These are phyloP conservation scores for Neopestalotiopsis sp. DNA, from an alignment of 2,329 filamentous ascomycete genomes.

Conservation along the genomic window DNA sequence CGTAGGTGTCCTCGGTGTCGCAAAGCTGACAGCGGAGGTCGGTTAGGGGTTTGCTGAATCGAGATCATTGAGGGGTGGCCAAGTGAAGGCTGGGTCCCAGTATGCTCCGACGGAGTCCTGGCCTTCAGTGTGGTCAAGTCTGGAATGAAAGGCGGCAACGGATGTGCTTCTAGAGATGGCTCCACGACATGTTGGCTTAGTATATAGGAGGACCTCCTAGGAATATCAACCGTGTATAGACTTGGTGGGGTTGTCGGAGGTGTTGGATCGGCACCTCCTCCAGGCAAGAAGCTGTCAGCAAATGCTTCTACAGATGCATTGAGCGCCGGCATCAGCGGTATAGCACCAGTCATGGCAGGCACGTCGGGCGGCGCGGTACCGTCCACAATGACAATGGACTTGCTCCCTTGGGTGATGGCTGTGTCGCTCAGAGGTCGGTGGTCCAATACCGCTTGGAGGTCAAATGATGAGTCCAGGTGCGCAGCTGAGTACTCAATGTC, in stretches of 20 bases:
- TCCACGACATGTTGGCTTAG: constrained; percentile 51
- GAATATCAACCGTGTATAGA: constrained; percentile 43
- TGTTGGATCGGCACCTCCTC: constrained; percentile 56
- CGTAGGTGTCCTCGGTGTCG: constrained; percentile 43
- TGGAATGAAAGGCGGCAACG: constrained; percentile 53
- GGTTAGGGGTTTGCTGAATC: constrained; percentile 36
- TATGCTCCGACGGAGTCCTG: constrained; percentile 33
- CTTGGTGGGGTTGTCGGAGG: constrained; percentile 66
- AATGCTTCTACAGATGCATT: constrained; percentile 58
- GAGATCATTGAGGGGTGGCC: constrained; percentile 34
- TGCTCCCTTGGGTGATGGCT: constrained; percentile 78
- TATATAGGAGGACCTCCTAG: constrained; percentile 60
- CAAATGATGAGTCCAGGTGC: constrained; percentile 48
- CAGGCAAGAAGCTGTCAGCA: constrained; percentile 54
- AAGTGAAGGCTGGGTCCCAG: constrained; percentile 34
- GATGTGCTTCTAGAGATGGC: constrained; percentile 41
- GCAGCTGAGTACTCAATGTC: constrained; percentile 48
- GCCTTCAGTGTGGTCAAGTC: constrained; percentile 47
- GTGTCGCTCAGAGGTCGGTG: constrained; percentile 56
- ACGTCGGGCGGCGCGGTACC: constrained; percentile 59
- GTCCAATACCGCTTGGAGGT: constrained; percentile 37
- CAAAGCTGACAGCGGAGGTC: constrained; percentile 38
- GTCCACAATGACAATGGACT: constrained; percentile 89
- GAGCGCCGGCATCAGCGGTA: constrained; percentile 46
- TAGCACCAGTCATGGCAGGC: constrained; percentile 56